phyloP scores from a whole-genome alignment of 495 filamentous ascomycete species.

The Lentithecium fluviatile region DNA sequence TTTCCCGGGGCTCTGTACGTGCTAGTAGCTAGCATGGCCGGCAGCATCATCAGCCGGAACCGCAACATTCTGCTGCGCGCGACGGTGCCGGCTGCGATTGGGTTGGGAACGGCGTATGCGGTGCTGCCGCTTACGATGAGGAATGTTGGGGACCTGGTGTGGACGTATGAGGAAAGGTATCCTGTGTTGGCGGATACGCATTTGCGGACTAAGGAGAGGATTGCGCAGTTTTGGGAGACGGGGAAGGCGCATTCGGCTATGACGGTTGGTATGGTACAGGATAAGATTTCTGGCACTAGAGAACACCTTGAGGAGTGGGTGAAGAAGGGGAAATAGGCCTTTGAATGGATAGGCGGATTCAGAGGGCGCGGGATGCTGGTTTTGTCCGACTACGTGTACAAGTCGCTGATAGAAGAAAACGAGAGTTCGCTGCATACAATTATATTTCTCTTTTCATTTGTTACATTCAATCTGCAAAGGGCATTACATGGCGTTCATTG shows the following conservation, averaged over 20 bases:
- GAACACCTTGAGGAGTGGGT: slow-evolving; percentile 84
- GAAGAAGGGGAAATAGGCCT: slow-evolving; percentile 70
- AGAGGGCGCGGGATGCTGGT: slow-evolving; percentile 1
- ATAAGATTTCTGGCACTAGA: slow-evolving; percentile 68
- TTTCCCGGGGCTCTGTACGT: slow-evolving; percentile 87
- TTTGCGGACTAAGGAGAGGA: slow-evolving; percentile 60
- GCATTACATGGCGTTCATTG: too few species aligned
- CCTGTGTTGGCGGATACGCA: slow-evolving; percentile 79
- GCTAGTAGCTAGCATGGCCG: slow-evolving; percentile 87
- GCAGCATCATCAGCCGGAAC: slow-evolving; percentile 82
- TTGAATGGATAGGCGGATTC: background rate
- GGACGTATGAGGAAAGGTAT: slow-evolving; percentile 85
- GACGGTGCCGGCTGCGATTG: slow-evolving; percentile 53
- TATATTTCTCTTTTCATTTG: too few species aligned
- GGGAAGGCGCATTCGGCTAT: slow-evolving; percentile 69
- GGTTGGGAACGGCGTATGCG: slow-evolving; percentile 42
- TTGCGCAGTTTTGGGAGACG: slow-evolving; percentile 67
- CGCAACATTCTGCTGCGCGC: slow-evolving; percentile 76
- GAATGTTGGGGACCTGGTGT: slow-evolving; percentile 79
- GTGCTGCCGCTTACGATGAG: slow-evolving; percentile 53
- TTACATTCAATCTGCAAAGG: too few species aligned
- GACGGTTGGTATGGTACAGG: slow-evolving; percentile 69
- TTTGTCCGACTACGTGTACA: background rate
- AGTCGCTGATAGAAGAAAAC: too few species aligned
- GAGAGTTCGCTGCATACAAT: too few species aligned